Evolutionary conservation across 2,329 filamentous ascomycete genomes (phyloP), one percentile per base, ranked within the genome.

Genomic region (Stemphylium lycopersici): DNA sequence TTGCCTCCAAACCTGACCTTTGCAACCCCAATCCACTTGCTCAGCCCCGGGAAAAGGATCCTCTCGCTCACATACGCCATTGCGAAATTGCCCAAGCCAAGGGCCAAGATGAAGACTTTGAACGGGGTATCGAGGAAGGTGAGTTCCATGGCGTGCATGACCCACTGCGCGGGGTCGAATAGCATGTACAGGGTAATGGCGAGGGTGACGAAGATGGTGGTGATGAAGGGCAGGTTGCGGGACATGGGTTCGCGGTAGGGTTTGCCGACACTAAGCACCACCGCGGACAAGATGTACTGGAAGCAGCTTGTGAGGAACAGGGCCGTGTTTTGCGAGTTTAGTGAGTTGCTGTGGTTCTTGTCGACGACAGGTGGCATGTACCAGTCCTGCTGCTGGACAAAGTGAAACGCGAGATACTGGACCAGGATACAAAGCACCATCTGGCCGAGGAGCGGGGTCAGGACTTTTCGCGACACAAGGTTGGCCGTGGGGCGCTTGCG

Each of bases 321-420:
- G 0, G 90, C 87, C 0, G 93, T 96, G 68, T 99, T 98, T 68
- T 98, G 90, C 8, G 91, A 96, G 75, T 98, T 98, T 67, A 89
- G 83, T 48, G 93, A 89, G 70, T 95, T 96, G 20, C 90, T 89
- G 69, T 95, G 89, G 26, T 96, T 84, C 22, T 84, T 85, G 68
- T 92, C 84, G 22, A 96, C 73, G 51, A 87, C 81, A 0, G 95
- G 95, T 13, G 93, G 91, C 47, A 89, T 86, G 71, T 91, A 90
- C 92, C 93, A 99, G 5, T 87, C 78, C 77, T 97, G 92, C 57
- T 83, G 77, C 60, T 89, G 87, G 4, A 98, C 93, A 6, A 84
- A 83, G 58, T 89, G 76, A 73, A 90, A 97, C 1, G 86, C 87
- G 26, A 88, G 77, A 16, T 88, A 81, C 72, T 99, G 95, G 38